phyloP scores from a whole-genome alignment of 2,329 filamentous ascomycete genomes.

The Alternaria sp. region DNA sequence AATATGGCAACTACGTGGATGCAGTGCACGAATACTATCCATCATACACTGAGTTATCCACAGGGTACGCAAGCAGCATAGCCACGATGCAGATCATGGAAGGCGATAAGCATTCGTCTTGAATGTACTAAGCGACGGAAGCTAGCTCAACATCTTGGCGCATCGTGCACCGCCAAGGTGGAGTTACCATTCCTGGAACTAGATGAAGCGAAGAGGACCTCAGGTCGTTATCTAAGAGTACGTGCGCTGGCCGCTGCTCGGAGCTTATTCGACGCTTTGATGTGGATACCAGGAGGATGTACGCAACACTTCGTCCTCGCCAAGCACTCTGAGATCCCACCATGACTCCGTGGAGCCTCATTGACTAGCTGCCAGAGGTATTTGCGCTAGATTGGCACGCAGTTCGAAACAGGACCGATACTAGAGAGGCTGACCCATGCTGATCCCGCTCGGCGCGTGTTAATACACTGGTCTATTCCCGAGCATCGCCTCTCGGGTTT shows the following conservation, averaged over 20 bases:
- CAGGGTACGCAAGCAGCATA: slow-evolving; percentile 10
- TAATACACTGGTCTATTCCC: slow-evolving; percentile 31
- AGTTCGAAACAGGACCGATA: slow-evolving; percentile 38
- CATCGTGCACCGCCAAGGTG: slow-evolving; percentile 30
- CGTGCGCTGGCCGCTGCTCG: slow-evolving; percentile 26
- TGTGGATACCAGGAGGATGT: slow-evolving; percentile 39
- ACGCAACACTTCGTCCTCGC: slow-evolving; percentile 41
- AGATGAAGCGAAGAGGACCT: slow-evolving; percentile 28
- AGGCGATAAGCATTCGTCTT: slow-evolving; percentile 11
- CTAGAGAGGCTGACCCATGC: slow-evolving; percentile 21
- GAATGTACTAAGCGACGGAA: slow-evolving; percentile 14
- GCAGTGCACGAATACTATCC: not conserved
- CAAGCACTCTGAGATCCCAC: slow-evolving; percentile 36
- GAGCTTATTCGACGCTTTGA: slow-evolving; percentile 37
- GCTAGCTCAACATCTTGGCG: slow-evolving; percentile 32
- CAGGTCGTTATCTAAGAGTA: slow-evolving; percentile 26
- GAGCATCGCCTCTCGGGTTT: slow-evolving; percentile 20
- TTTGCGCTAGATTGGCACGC: slow-evolving; percentile 28
- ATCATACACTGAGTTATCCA: not conserved
- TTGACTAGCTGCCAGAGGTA: slow-evolving; percentile 32
- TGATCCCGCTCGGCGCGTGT: slow-evolving; percentile 27
- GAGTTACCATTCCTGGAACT: slow-evolving; percentile 16
- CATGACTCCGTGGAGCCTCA: slow-evolving; percentile 19
- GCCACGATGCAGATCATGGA: slow-evolving; percentile 8
- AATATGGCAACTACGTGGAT: not conserved